These are phyloP conservation scores for Sordariomycetes sp. DNA, from an alignment of 2,329 filamentous ascomycete species.

Conservation along the genomic window DNA sequence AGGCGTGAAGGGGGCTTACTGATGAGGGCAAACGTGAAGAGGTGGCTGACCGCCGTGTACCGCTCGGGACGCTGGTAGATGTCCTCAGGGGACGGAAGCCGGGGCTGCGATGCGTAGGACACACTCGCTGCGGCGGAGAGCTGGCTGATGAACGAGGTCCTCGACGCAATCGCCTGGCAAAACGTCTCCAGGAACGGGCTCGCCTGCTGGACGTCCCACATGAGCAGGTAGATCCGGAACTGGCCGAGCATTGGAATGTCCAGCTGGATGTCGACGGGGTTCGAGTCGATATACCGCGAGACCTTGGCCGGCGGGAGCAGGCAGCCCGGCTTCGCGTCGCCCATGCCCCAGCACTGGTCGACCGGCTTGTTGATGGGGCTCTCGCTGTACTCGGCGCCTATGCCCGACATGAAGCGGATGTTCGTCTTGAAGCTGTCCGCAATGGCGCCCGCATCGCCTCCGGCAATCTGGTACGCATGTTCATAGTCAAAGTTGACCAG, in stretches of 20 bases:
- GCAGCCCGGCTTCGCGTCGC: constrained; percentile 41
- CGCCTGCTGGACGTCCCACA: constrained; percentile 47
- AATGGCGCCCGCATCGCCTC: constrained; percentile 51
- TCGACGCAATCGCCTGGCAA: constrained; percentile 40
- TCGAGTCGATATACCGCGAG: constrained; percentile 66
- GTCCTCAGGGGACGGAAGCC: constrained; percentile 47
- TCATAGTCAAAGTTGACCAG: constrained; percentile 49
- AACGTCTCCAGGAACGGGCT: constrained; percentile 49
- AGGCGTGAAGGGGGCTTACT: constrained; percentile 32
- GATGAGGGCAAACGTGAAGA: constrained; percentile 61
- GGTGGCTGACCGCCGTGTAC: constrained; percentile 56
- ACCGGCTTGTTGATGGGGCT: constrained; percentile 37
- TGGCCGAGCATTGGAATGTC: constrained; percentile 71
- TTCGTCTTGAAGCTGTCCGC: constrained; percentile 61
- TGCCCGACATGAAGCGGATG: constrained; percentile 62
- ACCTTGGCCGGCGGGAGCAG: constrained; percentile 58
- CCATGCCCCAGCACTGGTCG: constrained; percentile 27
- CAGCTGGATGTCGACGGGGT: constrained; percentile 66
- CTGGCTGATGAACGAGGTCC: constrained; percentile 45
- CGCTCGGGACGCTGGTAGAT: constrained; percentile 56
- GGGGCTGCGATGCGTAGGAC: constrained; percentile 51
- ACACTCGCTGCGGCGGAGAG: constrained; percentile 46
- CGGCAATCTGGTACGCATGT: constrained; percentile 46
- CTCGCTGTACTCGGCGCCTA: constrained; percentile 51
- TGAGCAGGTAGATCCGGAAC: constrained; percentile 65